Base-by-base conservation (phyloP, 148 eudicot species). In the Camellia sinensis region DNA sequence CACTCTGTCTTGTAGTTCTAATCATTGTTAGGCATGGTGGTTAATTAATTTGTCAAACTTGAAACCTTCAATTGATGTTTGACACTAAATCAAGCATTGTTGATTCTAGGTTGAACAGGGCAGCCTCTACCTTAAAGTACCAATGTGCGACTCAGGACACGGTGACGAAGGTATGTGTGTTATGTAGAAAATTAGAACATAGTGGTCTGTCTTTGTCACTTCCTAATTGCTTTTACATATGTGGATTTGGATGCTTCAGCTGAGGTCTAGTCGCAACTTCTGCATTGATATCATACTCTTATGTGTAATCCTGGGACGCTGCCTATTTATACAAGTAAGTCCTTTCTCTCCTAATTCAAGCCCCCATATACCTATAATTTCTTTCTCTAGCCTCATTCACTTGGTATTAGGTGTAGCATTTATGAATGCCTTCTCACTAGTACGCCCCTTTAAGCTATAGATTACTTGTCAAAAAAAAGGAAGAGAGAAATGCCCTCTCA, bases 201-300 rank as follows among this genome's bases (percentile, higher is more conserved):
- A 14, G 44, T 14, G 15, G 10, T 62, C 17, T 76, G 7, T 13
- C 2, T 40, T 19, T 29, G 29, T 1, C 63, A 5, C 43, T 41
- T 77, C 19, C 3, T 17, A 12, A 14, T 78, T 68, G 10, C 10
- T 43, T 72, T 45, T 41, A 6, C 0, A 60, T 12, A 13, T 53
- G 59, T 64, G 45, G 15, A 48, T 64, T 66, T 41, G 74, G 17
- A 18, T 77, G 7, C 83, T 86, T 77, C 90, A 91, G 94, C 87
- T 88, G 80, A 85, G 94, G 62, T 86, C 91, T 67, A 91, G 90
- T 81, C 92, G 91, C 77, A 91, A 91, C 79, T 91, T 91, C 80
- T 89, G 94, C 86, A 82, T 89, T 19, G 94, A 91, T 67, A 86
- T 91, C 71, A 75, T 88, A 66, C 89, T 89, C 80, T 41, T 91